A percentile compares a stretch with the other conserved stretches of the same genome.
Evolutionary conservation across 106 monocot species (phyloP).

Genomic region (Vanilla planifolia): DNA sequence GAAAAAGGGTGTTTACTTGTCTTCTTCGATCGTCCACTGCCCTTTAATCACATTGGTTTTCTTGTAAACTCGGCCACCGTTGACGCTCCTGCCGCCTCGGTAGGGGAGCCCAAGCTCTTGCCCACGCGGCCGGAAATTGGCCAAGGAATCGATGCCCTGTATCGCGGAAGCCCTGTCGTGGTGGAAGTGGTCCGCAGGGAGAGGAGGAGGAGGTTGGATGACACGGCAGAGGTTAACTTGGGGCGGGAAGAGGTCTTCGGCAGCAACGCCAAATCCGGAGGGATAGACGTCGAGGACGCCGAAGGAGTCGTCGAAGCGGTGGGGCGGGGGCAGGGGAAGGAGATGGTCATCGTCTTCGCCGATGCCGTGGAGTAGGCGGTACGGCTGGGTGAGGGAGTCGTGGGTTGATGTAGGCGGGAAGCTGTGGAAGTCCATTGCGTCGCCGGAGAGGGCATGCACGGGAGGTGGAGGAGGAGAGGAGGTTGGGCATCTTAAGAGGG

Average conservation of each 20-base stretch:
- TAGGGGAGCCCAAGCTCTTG: neutral
- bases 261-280: no score
- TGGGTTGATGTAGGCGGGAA: no score
- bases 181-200: neutral
- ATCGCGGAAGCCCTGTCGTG: neutral
- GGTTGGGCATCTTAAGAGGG: no score
- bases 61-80: slow-evolving; percentile 16
- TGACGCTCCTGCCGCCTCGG: neutral
- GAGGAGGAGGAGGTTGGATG: neutral
- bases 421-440: neutral
- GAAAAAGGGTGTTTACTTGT: slow-evolving; percentile 31
- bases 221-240: no score
- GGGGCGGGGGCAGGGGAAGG: neutral
- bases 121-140: slow-evolving; percentile 3
- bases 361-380: no score
- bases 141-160: slow-evolving; percentile 7
- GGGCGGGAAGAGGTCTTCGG: neutral
- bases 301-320: neutral
- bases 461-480: no score
- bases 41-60: slow-evolving; percentile 50
- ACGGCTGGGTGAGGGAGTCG: no score
- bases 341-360: neutral
- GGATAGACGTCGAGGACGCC: neutral
- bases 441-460: neutral
- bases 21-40: slow-evolving; percentile 74